phyloP scores from a whole-genome alignment of 129 eudicot species.

The Apium graveolens region DNA sequence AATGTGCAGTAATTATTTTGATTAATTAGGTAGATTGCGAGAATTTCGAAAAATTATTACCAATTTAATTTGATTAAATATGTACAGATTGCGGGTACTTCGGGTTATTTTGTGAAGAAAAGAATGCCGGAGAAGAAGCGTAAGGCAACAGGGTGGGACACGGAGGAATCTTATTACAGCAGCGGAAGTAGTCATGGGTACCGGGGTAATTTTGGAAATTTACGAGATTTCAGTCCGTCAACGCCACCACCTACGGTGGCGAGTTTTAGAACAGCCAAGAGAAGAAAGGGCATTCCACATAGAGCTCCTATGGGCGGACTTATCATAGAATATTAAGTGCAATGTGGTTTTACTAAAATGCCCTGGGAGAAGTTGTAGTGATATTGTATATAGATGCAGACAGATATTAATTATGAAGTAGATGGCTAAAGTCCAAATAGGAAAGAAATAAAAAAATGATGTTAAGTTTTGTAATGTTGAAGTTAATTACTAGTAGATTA shows the following conservation, averaged over 20 bases:
- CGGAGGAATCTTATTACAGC: neutral
- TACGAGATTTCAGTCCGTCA: conserved; percentile 68
- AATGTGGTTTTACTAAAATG: neutral
- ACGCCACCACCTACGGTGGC: conserved; percentile 72
- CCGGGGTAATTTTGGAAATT: neutral
- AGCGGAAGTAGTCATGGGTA: neutral
- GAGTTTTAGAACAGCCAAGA: conserved; percentile 53
- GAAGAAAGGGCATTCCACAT: conserved; percentile 97
- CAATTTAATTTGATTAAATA: neutral
- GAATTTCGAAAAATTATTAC: conserved; percentile 45
- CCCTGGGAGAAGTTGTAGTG: neutral
- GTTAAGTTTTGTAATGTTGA: neutral
- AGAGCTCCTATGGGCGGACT: conserved; percentile 90
- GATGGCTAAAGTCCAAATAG: neutral
- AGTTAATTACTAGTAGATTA: neutral
- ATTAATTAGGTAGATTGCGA: conserved; percentile 41
- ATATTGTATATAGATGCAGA: conserved; percentile 4
- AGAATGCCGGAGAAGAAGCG: conserved; percentile 25
- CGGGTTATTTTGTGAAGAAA: conserved; percentile 42
- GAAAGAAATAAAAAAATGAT: neutral
- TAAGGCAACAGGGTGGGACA: neutral
- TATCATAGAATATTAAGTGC: conserved; percentile 33
- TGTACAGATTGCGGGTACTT: conserved; percentile 69
- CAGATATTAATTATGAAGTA: neutral
- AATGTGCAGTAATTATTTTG: neutral